A percentile compares a stretch with the other conserved stretches of the same genome.
Evolutionary conservation across 2,329 filamentous ascomycete species (phyloP).

Genomic region (Colletotrichum sp.): DNA sequence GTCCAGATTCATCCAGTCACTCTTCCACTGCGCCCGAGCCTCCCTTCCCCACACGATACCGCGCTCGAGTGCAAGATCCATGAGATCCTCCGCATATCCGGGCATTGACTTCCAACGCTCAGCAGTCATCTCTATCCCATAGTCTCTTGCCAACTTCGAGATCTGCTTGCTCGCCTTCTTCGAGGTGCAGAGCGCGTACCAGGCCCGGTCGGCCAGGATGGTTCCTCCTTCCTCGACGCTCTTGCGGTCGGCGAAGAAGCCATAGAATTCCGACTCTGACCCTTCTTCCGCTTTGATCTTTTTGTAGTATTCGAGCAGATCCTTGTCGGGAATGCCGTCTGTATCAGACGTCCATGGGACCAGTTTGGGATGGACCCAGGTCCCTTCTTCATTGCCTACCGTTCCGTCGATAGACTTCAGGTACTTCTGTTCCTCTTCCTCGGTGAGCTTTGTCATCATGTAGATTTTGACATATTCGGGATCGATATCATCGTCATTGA

Average conservation of each 20-base stretch:
- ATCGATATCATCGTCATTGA: not conserved
- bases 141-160: not conserved
- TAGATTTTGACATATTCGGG: not conserved
- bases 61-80: not conserved
- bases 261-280: rapidly evolving
- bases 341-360: not conserved
- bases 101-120: not conserved
- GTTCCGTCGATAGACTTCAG: not conserved
- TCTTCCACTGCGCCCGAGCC: not conserved
- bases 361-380: not conserved
- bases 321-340: not conserved
- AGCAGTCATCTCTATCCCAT: not conserved
- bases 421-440: not conserved
- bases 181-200: not conserved
- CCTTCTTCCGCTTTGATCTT: not conserved
- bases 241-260: not conserved
- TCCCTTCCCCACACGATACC: not conserved
- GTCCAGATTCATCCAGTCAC: not conserved
- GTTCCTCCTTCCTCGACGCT: not conserved
- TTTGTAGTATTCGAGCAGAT: not conserved
- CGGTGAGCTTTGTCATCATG: not conserved
- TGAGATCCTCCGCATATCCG: not conserved
- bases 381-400: rapidly evolving
- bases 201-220: not conserved
- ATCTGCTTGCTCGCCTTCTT: not conserved